phyloP scores from a whole-genome alignment of 108 stramenopile species.

The Thalassiosira profunda region DNA sequence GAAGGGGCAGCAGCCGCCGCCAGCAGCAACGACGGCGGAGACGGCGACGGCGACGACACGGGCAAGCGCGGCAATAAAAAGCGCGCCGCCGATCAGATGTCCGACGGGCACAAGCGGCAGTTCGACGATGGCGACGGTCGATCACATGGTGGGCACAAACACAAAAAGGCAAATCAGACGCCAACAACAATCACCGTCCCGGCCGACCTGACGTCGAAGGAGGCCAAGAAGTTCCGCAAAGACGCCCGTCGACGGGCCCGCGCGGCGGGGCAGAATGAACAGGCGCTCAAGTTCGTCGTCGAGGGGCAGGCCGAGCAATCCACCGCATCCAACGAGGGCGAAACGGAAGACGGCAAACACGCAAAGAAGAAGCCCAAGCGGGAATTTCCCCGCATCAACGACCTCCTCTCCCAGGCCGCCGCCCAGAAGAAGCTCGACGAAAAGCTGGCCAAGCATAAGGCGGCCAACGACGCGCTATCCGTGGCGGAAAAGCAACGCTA shows the following conservation, averaged over 20 bases:
- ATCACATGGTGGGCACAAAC: no score
- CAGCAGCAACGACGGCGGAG: not conserved
- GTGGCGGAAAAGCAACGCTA: constrained; percentile 54
- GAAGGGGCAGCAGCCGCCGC: no score
- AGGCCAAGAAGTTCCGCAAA: constrained; percentile 87
- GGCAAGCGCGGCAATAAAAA: constrained; percentile 3
- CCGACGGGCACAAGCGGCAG: not conserved
- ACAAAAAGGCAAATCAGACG: constrained; percentile 5
- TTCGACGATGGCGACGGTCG: constrained; percentile 2
- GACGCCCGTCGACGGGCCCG: constrained; percentile 74
- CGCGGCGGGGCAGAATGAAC: constrained; percentile 55
- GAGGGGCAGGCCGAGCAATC: no score
- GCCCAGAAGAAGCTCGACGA: constrained; percentile 41
- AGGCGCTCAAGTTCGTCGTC: constrained; percentile 55
- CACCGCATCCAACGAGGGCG: no score
- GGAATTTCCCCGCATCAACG: constrained; percentile 78
- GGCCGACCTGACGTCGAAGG: constrained; percentile 55
- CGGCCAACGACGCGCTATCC: constrained; percentile 51
- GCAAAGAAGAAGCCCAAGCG: no score
- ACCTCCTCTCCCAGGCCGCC: constrained; percentile 68
- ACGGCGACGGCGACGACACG: not conserved
- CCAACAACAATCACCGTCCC: constrained; percentile 52
- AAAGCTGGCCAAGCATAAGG: constrained; percentile 30
- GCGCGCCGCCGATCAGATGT: constrained; percentile 29
- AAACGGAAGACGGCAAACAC: no score